Percentiles rank a stretch among this genome's conserved stretches.
Evolutionary conservation across 306 rosid genomes (phyloP).

Genomic region (Malus sieversii): DNA sequence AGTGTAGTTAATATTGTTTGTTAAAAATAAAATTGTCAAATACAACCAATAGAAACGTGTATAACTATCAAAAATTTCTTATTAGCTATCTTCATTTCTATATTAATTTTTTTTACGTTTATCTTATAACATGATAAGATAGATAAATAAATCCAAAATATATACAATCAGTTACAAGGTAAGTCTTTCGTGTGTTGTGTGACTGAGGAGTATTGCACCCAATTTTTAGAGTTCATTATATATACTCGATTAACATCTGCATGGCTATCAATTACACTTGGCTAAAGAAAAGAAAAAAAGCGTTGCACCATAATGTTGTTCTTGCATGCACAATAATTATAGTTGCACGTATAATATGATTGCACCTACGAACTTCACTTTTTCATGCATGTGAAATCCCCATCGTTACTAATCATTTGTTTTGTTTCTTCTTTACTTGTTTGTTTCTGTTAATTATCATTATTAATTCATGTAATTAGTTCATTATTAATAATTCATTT

Average conservation of each 20-base stretch:
- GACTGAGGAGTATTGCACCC: not conserved
- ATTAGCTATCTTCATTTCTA: no score
- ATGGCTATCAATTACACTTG: constrained; percentile 3
- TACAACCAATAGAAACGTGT: no score
- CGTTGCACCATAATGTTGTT: not conserved
- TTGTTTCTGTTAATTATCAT: not conserved
- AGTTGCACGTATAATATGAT: constrained; percentile 4
- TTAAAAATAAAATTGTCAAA: no score
- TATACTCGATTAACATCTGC: not conserved
- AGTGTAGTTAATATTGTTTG: no score
- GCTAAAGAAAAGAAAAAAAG: not conserved
- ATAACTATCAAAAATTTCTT: no score
- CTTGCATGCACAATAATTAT: not conserved
- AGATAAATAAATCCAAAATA: no score
- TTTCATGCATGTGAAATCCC: constrained; percentile 2
- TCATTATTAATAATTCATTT: not conserved
- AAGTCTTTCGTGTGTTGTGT: not conserved
- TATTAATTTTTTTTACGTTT: no score
- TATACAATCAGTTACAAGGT: no score
- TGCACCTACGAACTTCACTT: not conserved
- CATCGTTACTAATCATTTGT: not conserved
- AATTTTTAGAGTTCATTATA: not conserved
- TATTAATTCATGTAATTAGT: not conserved
- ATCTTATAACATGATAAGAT: not conserved
- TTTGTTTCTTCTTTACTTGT: not conserved